Conservation (phyloP, 78 protist species). For the Pigoraptor vietnamica region DNA sequence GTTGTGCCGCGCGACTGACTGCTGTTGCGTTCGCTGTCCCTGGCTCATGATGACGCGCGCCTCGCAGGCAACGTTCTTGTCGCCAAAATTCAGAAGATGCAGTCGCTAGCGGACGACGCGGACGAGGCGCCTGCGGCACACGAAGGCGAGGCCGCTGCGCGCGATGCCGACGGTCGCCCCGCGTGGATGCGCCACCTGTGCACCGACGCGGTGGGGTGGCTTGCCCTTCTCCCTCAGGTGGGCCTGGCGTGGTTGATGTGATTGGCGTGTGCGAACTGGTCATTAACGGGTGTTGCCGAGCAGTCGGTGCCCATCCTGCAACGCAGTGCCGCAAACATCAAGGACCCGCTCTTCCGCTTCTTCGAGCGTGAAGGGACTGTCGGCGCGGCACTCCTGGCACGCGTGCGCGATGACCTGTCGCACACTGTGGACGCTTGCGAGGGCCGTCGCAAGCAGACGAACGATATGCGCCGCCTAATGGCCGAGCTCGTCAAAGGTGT, state of each 20-base stretch:
- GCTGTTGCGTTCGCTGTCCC: too few relatives aligned
- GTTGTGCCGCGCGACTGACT: not conserved
- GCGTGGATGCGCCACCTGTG: constrained; percentile 1
- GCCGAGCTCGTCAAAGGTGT: constrained; percentile 43
- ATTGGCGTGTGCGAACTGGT: not conserved
- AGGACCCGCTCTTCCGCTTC: constrained; percentile 70
- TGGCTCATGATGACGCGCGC: not conserved
- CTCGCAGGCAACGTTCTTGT: not conserved
- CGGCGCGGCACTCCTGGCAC: constrained; percentile 52
- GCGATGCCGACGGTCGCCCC: not conserved
- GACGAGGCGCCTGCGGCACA: not conserved
- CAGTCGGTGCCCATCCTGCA: not conserved
- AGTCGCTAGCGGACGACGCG: not conserved
- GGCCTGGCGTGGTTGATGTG: not conserved
- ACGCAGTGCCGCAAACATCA: constrained; percentile 13
- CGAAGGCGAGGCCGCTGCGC: not conserved
- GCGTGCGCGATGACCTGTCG: constrained; percentile 56
- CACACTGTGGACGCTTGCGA: constrained; percentile 22
- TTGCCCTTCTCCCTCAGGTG: not conserved
- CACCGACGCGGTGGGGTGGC: not conserved
- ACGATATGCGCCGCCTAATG: constrained; percentile 48
- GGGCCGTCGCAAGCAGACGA: constrained; percentile 65
- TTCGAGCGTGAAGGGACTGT: constrained; percentile 69
- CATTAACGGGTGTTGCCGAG: not conserved
- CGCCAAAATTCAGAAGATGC: not conserved